Evolutionary conservation across 2,329 filamentous ascomycete species (phyloP), one percentile per base, ranked within the genome.

Genomic region (Aspergillus unguis): DNA sequence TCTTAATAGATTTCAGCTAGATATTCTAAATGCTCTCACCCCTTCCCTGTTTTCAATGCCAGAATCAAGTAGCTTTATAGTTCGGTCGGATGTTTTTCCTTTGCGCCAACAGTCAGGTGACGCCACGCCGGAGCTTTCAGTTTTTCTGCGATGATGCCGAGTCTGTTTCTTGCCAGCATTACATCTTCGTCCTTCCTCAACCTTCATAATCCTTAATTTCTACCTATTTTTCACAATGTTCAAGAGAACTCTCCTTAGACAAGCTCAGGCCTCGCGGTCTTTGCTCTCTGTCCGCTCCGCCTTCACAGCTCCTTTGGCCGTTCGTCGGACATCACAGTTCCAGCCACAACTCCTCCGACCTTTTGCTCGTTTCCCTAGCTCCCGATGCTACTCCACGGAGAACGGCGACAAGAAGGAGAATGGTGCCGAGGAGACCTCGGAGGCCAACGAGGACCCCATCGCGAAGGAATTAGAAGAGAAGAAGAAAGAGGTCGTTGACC

Each of bases 401-500:
- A 68, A 69, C 43, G 58, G 68, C 45, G 62, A 75, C 54, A 71
- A 76, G 57, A 73, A 78, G 49, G 69, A 67, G 41, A 70, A 75
- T 64, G 70, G 75, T 58, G 62, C 71, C 17, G 48, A 42, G 17
- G 17, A 17, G 37, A 32, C 41, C n/a, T 25, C 53, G 9, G 45
- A 48, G 36, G 45, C 42, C 27, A 68, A 55, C 60, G 75, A 77
- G 65, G 77, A 78, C 53, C 72, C 77, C 47, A 52, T 82, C 42
- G 81, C 83, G 70, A 85, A 85, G 71, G 84, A 90, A 71, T 70
- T 90, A 4, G 86, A 90, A 70, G 78, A 82, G 55, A 88, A 87
- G 73, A 83, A 86, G 63, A 85, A 82, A 72, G 87, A 91, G 71
- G 79, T 84, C 40, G 68, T 88, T 57, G 91, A 96, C 44, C 82